A percentile compares a stretch with the other conserved stretches of the same genome.
phyloP scores from a whole-genome alignment of 2,329 filamentous ascomycete genomes.

The Hypoxylon rubiginosum region DNA sequence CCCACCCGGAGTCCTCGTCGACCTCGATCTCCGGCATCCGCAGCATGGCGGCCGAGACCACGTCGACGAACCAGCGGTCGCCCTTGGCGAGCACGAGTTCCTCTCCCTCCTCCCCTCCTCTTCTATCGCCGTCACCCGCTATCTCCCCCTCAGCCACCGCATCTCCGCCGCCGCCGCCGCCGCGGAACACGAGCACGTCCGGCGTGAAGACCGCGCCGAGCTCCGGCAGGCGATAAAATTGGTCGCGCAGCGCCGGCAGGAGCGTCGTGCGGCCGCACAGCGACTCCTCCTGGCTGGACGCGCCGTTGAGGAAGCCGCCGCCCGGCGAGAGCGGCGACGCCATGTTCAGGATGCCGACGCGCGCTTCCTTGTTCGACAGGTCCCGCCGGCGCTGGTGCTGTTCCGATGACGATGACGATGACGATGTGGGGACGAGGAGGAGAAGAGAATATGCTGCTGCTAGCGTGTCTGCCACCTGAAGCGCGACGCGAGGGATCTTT shows the following conservation, averaged over 20 bases:
- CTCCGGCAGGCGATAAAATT: slow-evolving; percentile 72
- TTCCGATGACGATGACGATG: slow-evolving; percentile 1
- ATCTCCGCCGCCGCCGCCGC: slow-evolving; percentile 26
- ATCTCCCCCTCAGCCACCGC: slow-evolving; percentile 39
- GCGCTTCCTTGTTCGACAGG: slow-evolving; percentile 39
- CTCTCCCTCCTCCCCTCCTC: slow-evolving; percentile 55
- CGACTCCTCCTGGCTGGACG: slow-evolving; percentile 72
- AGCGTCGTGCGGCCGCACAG: slow-evolving; percentile 73
- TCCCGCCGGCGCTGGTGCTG: slow-evolving; percentile 27
- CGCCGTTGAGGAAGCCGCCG: slow-evolving; percentile 71
- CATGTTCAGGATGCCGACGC: slow-evolving; percentile 72
- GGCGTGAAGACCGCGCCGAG: slow-evolving; percentile 68
- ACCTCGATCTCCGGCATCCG: slow-evolving; percentile 66
- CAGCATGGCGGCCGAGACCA: slow-evolving; percentile 70
- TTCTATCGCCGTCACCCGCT: slow-evolving; percentile 13
- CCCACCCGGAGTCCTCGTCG: slow-evolving; percentile 37
- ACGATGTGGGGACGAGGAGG: slow-evolving; percentile 26
- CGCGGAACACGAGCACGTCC: slow-evolving; percentile 71
- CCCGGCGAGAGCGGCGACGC: slow-evolving; percentile 72
- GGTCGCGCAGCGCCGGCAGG: slow-evolving; percentile 68
- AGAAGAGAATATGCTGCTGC: slow-evolving; percentile 62
- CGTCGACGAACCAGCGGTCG: slow-evolving; percentile 71
- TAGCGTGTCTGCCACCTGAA: slow-evolving; percentile 67
- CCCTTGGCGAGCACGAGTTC: slow-evolving; percentile 56
- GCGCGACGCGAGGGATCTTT: slow-evolving; percentile 55